Base-by-base conservation (phyloP, 225 moss, liverwort and hornwort species). In the Marchantia polymorpha region DNA sequence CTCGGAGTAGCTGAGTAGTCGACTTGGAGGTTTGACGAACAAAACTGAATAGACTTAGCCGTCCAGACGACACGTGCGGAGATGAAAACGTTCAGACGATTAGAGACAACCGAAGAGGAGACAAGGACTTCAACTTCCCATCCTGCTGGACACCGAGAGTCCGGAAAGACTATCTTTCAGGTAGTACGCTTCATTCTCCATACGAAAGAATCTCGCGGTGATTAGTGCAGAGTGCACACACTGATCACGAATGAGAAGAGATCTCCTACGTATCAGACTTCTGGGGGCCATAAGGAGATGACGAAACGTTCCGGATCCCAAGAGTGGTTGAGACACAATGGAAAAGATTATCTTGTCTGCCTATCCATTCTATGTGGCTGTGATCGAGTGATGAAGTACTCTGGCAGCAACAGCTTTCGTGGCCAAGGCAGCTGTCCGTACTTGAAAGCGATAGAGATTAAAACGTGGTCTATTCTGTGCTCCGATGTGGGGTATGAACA, bases 351-450 rank as follows among this genome's bases (percentile, higher is more conserved):
- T 46, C 69, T 2, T 48, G 5, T 4, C 69, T 14, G 47, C 69
- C 69, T 69, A 47, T 69, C 69, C 47, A 47, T 17, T 19, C 69
- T 69, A 3, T 19, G 69, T 69, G 69, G 46, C 15, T 48, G 39
- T 26, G 0, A 19, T 69, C 14, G 46, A 69, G 47, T 48, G 69
- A 17, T 56, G 56, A 56, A 16, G 47, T 69, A 19, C 46, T 47
- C 3, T 7, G 14, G 16, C 46, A 0, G 69, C 69, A 46, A 48
- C 46, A 17, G 10, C 69, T 69, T 69, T 15, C 17, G 46, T 69
- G 3, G 16, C 16, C 15, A 29, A 19, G 69, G 69, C 69, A 47
- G 69, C 69, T 69, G 29, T 69, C 69, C 69, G 69, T 69, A 69
- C 69, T 3, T 3, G 17, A 47, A 47, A 69, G 8, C 0, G 17